Percentiles rank a stretch among this genome's conserved stretches.
phyloP scores from a whole-genome alignment of 495 filamentous ascomycete genomes.

The Xylaria longipes region DNA sequence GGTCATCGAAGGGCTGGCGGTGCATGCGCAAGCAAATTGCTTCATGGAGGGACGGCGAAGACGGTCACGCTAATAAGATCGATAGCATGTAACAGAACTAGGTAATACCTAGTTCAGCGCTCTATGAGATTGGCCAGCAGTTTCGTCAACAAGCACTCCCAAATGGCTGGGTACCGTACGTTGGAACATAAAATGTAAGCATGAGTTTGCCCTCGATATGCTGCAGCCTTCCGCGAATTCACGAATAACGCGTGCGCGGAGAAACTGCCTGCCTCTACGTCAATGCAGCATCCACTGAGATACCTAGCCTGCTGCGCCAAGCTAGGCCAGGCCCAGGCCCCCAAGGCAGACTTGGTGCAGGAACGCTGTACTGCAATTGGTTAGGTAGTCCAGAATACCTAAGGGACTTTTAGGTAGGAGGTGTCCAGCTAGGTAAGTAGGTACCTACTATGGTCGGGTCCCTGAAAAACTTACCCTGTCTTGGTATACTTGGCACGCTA shows the following conservation, averaged over 20 bases:
- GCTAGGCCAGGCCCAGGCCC: not conserved
- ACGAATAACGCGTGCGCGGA: slow-evolving; percentile 7
- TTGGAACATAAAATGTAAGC: slow-evolving; percentile 1
- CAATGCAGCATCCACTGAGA: slow-evolving; percentile 6
- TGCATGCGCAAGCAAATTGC: slow-evolving; percentile 4
- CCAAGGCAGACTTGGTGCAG: not conserved
- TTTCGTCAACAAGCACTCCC: not conserved
- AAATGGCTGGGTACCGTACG: not conserved
- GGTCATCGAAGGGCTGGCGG: slow-evolving; percentile 40
- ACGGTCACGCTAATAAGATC: not conserved
- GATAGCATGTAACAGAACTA: not conserved
- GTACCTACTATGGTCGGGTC: too few relatives aligned
- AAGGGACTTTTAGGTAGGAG: too few relatives aligned
- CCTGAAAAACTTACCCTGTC: too few relatives aligned
- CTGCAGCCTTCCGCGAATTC: slow-evolving; percentile 7
- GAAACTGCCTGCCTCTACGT: slow-evolving; percentile 12
- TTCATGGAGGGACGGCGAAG: not conserved
- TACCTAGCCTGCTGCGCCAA: slow-evolving; percentile 11
- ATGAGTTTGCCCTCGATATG: not conserved
- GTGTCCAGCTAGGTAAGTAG: too few relatives aligned
- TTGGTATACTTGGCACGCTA: too few relatives aligned
- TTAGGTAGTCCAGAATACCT: not conserved
- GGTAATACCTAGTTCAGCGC: not conserved
- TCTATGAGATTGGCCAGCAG: not conserved
- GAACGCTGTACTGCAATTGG: not conserved